These are phyloP conservation scores for Lactarius sanguifluus DNA, from an alignment of 768 basidiomycete genomes.

Conservation along the genomic window DNA sequence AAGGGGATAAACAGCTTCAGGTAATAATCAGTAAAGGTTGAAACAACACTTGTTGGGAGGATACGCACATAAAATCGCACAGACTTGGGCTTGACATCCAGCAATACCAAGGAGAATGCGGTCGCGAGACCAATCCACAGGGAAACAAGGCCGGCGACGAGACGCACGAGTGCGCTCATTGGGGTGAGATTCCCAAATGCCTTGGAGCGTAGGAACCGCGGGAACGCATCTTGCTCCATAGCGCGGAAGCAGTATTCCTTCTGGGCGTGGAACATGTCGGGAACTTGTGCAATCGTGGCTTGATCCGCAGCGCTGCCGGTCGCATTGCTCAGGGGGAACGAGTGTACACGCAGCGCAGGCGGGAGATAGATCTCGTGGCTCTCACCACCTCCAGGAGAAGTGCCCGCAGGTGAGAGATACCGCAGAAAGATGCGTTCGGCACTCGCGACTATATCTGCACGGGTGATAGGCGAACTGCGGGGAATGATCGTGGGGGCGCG, in stretches of 20 bases:
- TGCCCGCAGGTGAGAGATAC: conserved; percentile 83
- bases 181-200: conserved; percentile 98
- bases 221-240: conserved; percentile 94
- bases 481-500: conserved; percentile 94
- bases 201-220: conserved; percentile 91
- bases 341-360: conserved; percentile 84
- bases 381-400: conserved; percentile 73
- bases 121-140: conserved; percentile 95
- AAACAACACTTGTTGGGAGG: conserved; percentile 12
- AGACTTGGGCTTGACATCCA: conserved; percentile 90
- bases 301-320: conserved; percentile 69
- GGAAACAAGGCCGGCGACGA: conserved; percentile 78
- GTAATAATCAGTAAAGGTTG: conserved; percentile 22
- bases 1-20: conserved; percentile 91
- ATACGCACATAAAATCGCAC: conserved; percentile 90
- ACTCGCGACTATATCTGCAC: conserved; percentile 84
- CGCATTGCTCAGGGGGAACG: conserved; percentile 82
- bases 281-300: conserved; percentile 80
- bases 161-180: conserved; percentile 80
- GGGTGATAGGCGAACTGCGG: conserved; percentile 86
- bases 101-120: conserved; percentile 89
- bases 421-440: conserved; percentile 96
- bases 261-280: conserved; percentile 96
- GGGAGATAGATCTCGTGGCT: conserved; percentile 99
- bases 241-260: conserved; percentile 97